Base-by-base conservation (phyloP, 495 filamentous ascomycete genomes). In the Beverwykella pulmonaria region DNA sequence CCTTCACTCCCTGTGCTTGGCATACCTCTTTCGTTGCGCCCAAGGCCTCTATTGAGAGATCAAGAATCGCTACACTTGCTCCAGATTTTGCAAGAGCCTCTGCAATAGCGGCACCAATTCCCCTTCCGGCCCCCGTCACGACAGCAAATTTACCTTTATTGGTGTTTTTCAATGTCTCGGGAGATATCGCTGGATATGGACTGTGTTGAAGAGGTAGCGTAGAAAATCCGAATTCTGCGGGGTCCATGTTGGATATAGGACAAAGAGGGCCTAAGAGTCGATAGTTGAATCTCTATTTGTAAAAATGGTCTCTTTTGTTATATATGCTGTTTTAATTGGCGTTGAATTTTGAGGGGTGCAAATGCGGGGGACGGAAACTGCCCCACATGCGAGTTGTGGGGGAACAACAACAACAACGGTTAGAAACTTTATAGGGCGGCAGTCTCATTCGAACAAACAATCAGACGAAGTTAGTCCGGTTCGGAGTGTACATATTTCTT, bases 81-180 rank as follows among this genome's bases (percentile, higher is more conserved):
- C 70, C 70, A 8, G 68, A 59, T 34, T 59, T 65, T 1, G 66
- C 66, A 19, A 72, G 53, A 9, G 70, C 44, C 27, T 71, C 39
- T 26, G 70, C 60, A 22, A 72, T 65, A 0, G 66, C 67, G 17
- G 61, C 70, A 8, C 70, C 70, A 46, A 72, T 72, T 19, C 70
- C 70, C 15, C 55, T 46, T 10, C 50, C 70, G 52, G 70, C 65
- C 6, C 70, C 70, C 20, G 70, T 72, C 9, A 72, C 56, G 29
- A 72, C 34, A 20, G 70, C 70, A 27, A 70, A 48, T 56, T 72
- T 72, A 23, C 66, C 66, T 57, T 0, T n/a, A 34, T 61, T 67
- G 5, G 57, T 25, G 22, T 22, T 22, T 39, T 49, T 29, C 1
- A 67, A 50, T 1, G 57, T 29, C 14, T 61, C 64, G 8, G 64